Conservation (phyloP, 768 basidiomycete genomes). For the Calocera viscosa region DNA sequence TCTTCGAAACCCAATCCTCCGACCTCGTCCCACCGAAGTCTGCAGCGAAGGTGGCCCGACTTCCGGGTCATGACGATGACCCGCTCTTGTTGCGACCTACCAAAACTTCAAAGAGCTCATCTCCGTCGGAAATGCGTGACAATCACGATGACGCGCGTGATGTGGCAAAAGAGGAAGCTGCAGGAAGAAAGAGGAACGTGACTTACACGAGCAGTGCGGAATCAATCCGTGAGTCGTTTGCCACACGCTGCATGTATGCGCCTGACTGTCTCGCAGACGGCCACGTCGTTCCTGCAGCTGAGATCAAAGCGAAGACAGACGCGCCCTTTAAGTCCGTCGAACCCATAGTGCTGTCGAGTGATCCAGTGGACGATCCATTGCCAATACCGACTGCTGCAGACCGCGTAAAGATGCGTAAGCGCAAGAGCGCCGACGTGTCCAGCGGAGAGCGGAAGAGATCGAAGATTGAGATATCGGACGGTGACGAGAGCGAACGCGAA, state of each 20-base stretch:
- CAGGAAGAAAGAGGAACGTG: neutral
- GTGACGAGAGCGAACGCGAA: neutral
- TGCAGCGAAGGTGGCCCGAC: neutral
- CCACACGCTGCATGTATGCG: neutral
- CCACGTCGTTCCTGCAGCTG: neutral
- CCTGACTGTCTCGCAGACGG: neutral
- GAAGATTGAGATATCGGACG: neutral
- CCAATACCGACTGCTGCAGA: neutral
- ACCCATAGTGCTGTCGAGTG: neutral
- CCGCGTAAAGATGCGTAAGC: neutral
- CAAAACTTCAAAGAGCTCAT: neutral
- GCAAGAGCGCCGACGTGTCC: neutral
- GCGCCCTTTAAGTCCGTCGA: neutral
- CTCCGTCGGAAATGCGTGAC: neutral
- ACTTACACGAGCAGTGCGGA: conserved; percentile 3
- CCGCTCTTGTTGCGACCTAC: neutral
- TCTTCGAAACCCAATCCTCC: neutral
- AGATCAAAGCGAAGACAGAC: too few relatives aligned
- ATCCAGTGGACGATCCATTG: neutral
- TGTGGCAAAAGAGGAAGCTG: neutral
- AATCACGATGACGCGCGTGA: neutral
- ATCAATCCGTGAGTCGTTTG: neutral
- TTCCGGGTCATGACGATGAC: neutral
- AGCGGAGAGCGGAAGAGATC: neutral
- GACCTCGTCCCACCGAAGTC: neutral